These are phyloP conservation scores for Hypoxylon rickii DNA, from an alignment of 495 filamentous ascomycete genomes.

Conservation along the genomic window DNA sequence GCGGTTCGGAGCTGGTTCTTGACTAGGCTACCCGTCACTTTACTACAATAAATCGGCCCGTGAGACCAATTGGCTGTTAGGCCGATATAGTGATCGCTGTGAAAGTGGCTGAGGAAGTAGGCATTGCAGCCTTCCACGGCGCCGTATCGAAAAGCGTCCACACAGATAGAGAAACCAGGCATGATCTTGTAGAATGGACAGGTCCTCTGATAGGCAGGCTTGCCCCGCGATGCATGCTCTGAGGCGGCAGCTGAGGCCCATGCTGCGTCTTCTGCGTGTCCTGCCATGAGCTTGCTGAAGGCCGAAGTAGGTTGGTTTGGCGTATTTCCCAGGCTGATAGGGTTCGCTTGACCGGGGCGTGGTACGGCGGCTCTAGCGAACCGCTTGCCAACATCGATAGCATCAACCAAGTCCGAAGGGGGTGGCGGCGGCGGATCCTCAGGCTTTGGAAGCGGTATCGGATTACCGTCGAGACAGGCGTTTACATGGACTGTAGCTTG, in stretches of 20 bases:
- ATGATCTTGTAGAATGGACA: slow-evolving; percentile 99
- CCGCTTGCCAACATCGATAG: slow-evolving; percentile 51
- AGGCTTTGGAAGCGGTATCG: slow-evolving; percentile 50
- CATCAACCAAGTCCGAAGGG: slow-evolving; percentile 38
- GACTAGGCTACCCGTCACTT: slow-evolving; percentile 87
- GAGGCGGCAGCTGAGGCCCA: slow-evolving; percentile 86
- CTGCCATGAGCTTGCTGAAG: slow-evolving; percentile 90
- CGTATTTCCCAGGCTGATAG: slow-evolving; percentile 59
- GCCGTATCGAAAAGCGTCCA: slow-evolving; percentile 96
- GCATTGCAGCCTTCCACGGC: slow-evolving; percentile 89
- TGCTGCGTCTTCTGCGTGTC: slow-evolving; percentile 84
- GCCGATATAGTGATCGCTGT: slow-evolving; percentile 96
- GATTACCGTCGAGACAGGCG: slow-evolving; percentile 83
- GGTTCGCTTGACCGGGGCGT: slow-evolving; percentile 76
- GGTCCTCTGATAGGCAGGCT: slow-evolving; percentile 83
- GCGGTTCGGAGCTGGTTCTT: slow-evolving; percentile 83
- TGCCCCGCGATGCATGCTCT: slow-evolving; percentile 79
- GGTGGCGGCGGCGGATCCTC: slow-evolving; percentile 23
- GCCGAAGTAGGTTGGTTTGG: slow-evolving; percentile 60
- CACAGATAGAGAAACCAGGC: slow-evolving; percentile 86
- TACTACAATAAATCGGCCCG: slow-evolving; percentile 95
- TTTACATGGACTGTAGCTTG: slow-evolving; percentile 82
- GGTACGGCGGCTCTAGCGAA: slow-evolving; percentile 71
- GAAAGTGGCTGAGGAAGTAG: slow-evolving; percentile 97
- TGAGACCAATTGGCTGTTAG: slow-evolving; percentile 87